Conservation (phyloP, 1,284 basidiomycete species). For the Ceratobasidium sp. region DNA sequence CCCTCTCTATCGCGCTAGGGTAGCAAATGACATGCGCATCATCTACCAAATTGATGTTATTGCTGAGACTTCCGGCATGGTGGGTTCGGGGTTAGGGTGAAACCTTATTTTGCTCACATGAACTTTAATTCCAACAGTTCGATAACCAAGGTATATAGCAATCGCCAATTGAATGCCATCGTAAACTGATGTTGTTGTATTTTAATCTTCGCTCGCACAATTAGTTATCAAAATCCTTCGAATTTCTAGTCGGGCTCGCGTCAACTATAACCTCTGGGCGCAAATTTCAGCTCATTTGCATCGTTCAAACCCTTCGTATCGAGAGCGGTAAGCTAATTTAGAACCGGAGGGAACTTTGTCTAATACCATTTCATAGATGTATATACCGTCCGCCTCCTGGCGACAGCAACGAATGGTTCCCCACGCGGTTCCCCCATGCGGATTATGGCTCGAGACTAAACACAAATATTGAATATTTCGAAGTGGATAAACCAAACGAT, state of each 20-base stretch:
- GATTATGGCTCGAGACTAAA: constrained; percentile 15
- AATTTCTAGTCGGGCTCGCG: background rate
- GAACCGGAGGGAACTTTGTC: too few species aligned
- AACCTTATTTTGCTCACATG: background rate
- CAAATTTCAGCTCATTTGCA: constrained; percentile 10
- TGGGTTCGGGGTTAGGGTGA: too few species aligned
- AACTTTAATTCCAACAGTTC: background rate
- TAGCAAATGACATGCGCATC: constrained; percentile 4
- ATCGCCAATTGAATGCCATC: background rate
- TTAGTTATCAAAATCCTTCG: constrained; percentile 28
- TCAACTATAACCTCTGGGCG: constrained; percentile 29
- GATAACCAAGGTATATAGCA: constrained; percentile 18
- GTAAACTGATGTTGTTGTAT: background rate
- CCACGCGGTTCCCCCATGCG: constrained; percentile 15
- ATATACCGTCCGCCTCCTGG: background rate
- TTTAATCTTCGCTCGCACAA: too few species aligned
- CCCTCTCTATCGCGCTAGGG: constrained; percentile 14
- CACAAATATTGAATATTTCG: too few species aligned
- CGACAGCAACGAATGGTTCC: background rate
- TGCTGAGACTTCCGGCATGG: constrained; percentile 3
- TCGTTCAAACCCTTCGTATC: background rate
- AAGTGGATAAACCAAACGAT: too few species aligned
- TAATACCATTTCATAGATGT: background rate
- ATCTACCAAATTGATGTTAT: constrained; percentile 25
- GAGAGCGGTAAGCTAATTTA: background rate